Conservation (phyloP, 192 early-diverging fungal species). For the Globomyces pollinis-pini region DNA sequence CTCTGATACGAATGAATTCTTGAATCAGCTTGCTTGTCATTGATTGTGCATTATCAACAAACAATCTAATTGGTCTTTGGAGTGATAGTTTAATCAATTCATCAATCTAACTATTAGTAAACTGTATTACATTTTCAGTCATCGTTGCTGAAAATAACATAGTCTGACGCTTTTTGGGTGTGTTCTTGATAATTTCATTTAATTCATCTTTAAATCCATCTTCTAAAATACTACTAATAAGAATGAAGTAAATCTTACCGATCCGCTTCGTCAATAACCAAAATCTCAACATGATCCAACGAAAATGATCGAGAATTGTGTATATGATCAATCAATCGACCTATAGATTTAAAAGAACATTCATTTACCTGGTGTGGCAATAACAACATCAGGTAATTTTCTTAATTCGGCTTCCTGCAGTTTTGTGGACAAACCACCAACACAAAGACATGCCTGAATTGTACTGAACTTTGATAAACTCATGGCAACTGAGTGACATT, state of each 20-base stretch:
- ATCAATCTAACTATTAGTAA: slow-evolving; percentile 52
- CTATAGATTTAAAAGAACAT: no score
- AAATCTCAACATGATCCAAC: slow-evolving; percentile 83
- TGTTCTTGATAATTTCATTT: slow-evolving; percentile 84
- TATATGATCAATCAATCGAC: slow-evolving; percentile 96
- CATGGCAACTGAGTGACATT: slow-evolving; percentile 86
- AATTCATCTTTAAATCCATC: slow-evolving; percentile 96
- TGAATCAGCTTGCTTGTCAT: slow-evolving; percentile 73
- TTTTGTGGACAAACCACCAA: slow-evolving; percentile 70
- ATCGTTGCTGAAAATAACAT: slow-evolving; percentile 99
- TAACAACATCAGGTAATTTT: slow-evolving; percentile 82
- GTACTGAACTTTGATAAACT: slow-evolving; percentile 85
- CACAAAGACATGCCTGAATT: slow-evolving; percentile 76
- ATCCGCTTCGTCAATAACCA: slow-evolving; percentile 99
- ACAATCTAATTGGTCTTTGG: slow-evolving; percentile 77
- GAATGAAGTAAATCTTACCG: background rate
- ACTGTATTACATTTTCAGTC: slow-evolving; percentile 75
- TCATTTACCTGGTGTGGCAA: slow-evolving; percentile 98
- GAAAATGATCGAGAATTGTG: slow-evolving; percentile 85
- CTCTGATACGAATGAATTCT: slow-evolving; percentile 92
- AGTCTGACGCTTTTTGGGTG: slow-evolving; percentile 84
- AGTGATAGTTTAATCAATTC: slow-evolving; percentile 90
- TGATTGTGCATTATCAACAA: slow-evolving; percentile 76
- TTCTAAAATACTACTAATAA: slow-evolving; percentile 76
- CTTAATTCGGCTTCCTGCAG: slow-evolving; percentile 81